phyloP scores from a whole-genome alignment of 2,329 filamentous ascomycete genomes.

The Endocalyx cinctus region DNA sequence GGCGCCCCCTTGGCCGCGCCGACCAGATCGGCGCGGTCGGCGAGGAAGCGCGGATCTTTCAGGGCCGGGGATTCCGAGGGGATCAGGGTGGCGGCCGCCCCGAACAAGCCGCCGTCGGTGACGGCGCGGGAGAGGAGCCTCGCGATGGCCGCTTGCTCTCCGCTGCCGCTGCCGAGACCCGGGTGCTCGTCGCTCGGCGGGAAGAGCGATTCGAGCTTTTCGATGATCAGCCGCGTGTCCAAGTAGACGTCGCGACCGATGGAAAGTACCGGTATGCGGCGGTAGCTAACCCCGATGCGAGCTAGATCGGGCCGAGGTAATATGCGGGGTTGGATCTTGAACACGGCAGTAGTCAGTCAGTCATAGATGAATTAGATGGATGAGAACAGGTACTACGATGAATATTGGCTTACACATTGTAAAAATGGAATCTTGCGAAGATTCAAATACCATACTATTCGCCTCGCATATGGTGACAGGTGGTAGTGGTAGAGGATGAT shows the following conservation, averaged over 20 bases:
- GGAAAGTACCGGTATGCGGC: conserved; percentile 64
- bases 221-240: conserved; percentile 65
- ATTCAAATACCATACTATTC: conserved; percentile 63
- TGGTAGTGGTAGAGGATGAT: conserved; percentile 64
- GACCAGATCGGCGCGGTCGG: conserved; percentile 47
- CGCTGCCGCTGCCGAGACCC: conserved; percentile 16
- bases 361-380: too few species aligned
- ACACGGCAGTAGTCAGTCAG: neutral
- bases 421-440: conserved; percentile 61
- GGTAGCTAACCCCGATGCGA: conserved; percentile 58
- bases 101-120: conserved; percentile 43
- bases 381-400: neutral
- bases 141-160: conserved; percentile 42
- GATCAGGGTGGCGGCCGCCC: neutral
- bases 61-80: conserved; percentile 31
- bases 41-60: conserved; percentile 53
- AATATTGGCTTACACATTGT: conserved; percentile 55
- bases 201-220: conserved; percentile 56
- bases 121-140: conserved; percentile 52
- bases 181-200: conserved; percentile 34
- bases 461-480: conserved; percentile 59
- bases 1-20: conserved; percentile 12
- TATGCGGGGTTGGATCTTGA: conserved; percentile 59
- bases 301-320: conserved; percentile 62
- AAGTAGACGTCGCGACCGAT: conserved; percentile 65